A percentile compares a stretch with the other conserved stretches of the same genome.
Evolutionary conservation across 2,329 filamentous ascomycete species (phyloP).

Genomic region (Aspergillus luchuensis): DNA sequence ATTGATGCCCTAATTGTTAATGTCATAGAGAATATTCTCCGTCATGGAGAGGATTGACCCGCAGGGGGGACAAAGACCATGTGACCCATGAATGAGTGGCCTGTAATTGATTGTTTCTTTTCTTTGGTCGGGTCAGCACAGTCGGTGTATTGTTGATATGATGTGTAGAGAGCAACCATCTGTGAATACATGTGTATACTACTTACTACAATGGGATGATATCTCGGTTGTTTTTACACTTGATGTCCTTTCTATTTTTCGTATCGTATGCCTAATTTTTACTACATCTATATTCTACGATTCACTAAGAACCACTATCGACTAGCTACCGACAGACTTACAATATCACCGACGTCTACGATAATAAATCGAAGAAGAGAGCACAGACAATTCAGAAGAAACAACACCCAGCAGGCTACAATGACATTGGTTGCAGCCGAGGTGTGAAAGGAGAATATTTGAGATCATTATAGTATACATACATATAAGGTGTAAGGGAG

Average conservation of each 20-base stretch:
- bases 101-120: not conserved
- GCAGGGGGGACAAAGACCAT: slow-evolving; percentile 1
- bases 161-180: not conserved
- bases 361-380: too few species aligned
- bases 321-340: too few species aligned
- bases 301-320: too few species aligned
- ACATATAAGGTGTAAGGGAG: not conserved
- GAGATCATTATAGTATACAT: not conserved
- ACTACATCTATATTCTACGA: too few species aligned
- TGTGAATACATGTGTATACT: slow-evolving; percentile 9
- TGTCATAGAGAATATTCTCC: slow-evolving; percentile 22
- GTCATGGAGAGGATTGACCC: not conserved
- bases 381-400: too few species aligned
- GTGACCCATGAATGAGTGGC: slow-evolving; percentile 2
- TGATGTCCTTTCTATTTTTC: not conserved
- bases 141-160: slow-evolving; percentile 7
- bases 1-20: slow-evolving; percentile 25
- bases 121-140: slow-evolving; percentile 13
- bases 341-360: too few species aligned
- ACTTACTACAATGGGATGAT: not conserved
- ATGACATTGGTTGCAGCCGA: too few species aligned
- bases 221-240: too few species aligned
- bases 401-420: too few species aligned
- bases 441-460: not conserved
- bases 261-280: too few species aligned